phyloP scores from a whole-genome alignment of 2,329 filamentous ascomycete species.

The Rhynchosporium graminicola region DNA sequence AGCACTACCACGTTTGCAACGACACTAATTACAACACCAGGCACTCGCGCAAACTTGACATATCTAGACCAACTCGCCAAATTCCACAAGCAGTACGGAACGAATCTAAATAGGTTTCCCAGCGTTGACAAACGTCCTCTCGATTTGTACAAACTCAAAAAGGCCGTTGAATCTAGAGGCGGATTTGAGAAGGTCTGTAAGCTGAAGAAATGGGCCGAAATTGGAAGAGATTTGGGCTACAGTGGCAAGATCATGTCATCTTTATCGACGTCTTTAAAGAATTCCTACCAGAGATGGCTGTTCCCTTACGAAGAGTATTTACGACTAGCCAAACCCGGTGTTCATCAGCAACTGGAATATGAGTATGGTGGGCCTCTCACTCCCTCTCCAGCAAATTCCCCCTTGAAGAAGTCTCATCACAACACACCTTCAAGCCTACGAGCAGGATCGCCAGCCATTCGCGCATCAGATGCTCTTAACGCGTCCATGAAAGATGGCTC shows the following conservation, averaged over 20 bases:
- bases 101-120: slow-evolving; percentile 88
- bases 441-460: slow-evolving; percentile 67
- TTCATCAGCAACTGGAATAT: slow-evolving; percentile 92
- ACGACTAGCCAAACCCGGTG: slow-evolving; percentile 84
- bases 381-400: slow-evolving; percentile 71
- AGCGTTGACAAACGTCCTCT: slow-evolving; percentile 97
- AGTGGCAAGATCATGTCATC: slow-evolving; percentile 99
- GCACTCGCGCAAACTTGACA: slow-evolving; percentile 90
- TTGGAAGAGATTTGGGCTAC: slow-evolving; percentile 93
- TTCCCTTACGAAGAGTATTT: slow-evolving; percentile 96
- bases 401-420: slow-evolving; percentile 65
- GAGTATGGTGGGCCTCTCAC: slow-evolving; percentile 93
- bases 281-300: slow-evolving; percentile 96
- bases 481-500: slow-evolving; percentile 52
- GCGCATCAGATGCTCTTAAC: slow-evolving; percentile 57
- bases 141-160: slow-evolving; percentile 93
- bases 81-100: slow-evolving; percentile 96
- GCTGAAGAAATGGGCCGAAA: slow-evolving; percentile 98
- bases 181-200: slow-evolving; percentile 98
- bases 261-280: slow-evolving; percentile 94
- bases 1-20: slow-evolving; percentile 13
- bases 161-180: slow-evolving; percentile 90
- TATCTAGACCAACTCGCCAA: slow-evolving; percentile 94
- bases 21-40: slow-evolving; percentile 48
- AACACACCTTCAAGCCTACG: slow-evolving; percentile 60